Conservation (phyloP, 2,329 filamentous ascomycete species). For the Sordariomycetes sp. region DNA sequence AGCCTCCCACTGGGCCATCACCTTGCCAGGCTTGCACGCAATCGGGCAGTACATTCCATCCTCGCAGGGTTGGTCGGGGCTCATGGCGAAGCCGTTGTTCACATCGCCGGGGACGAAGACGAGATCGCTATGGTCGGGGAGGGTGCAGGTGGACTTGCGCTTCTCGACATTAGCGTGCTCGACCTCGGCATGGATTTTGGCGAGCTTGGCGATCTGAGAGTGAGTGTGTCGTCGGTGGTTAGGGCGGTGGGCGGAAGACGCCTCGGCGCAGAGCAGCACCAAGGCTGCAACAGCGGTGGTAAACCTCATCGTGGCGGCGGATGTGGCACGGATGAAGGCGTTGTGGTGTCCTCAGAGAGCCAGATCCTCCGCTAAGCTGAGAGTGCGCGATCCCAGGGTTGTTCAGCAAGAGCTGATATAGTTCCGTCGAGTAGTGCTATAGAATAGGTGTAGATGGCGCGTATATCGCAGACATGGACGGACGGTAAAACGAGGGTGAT, state of each 20-base stretch:
- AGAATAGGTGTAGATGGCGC: background rate
- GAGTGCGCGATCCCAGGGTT: background rate
- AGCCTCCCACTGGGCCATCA: conserved; percentile 72
- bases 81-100: conserved; percentile 75
- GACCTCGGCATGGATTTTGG: conserved; percentile 8
- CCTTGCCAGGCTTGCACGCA: conserved; percentile 64
- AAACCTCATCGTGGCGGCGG: conserved; percentile 31
- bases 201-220: conserved; percentile 16
- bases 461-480: background rate
- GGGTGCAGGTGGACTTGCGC: conserved; percentile 46
- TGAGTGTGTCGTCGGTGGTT: conserved; percentile 26
- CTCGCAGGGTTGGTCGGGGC: conserved; percentile 59
- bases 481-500: background rate
- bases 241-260: conserved; percentile 13
- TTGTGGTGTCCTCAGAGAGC: background rate
- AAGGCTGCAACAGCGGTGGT: conserved; percentile 37
- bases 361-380: background rate
- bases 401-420: background rate
- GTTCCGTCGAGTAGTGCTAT: background rate
- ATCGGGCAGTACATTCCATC: conserved; percentile 64
- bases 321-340: background rate
- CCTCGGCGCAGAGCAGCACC: conserved; percentile 29
- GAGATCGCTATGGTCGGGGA: conserved; percentile 57
- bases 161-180: conserved; percentile 28
- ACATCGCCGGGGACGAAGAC: conserved; percentile 48